Evolutionary conservation across 345 rosid genomes (phyloP), one percentile per base, ranked within the genome.

Genomic region (Cardamine occulta): DNA sequence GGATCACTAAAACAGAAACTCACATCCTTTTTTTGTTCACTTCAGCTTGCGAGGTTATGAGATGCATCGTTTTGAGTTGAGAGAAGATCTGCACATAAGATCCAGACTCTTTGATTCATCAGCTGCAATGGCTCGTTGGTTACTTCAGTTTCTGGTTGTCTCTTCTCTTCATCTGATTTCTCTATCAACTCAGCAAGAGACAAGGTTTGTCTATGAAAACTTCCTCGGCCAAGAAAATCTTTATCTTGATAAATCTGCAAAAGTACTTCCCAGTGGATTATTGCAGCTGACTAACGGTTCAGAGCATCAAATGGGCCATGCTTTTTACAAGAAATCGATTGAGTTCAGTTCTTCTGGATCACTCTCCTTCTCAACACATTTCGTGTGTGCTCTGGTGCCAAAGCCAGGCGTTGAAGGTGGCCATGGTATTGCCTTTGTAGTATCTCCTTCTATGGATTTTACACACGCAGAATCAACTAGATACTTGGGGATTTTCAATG

Each of bases 401-500:
- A 67, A 63, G 37, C 80, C 80, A 59, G 11, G 14, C 11, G 15
- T 5, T 1, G 84, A 89, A 53, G 75, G 81, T 1, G 89, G 89
- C 52, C 72, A 86, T 64, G 89, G 89, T 21, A 39, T 86, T 26
- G 72, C 85, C 77, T 76, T 86, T 51, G 23, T 67, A 45, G n/a
- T 86, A 40, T 68, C 90, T 21, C 70, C 86, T 1, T 70, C 83
- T 14, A 40, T 7, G 57, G 74, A 79, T 4, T 62, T 82, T 31
- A 17, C 54, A 1, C 3, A 57, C 10, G 87, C 79, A 35, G 0
- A 55, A 14, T 1, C 60, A 40, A 31, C 48, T 18, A 18, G 77
- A 39, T 83, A 68, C 77, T 70, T 91, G 40, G 94, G 94, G 17
- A 62, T 86, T 29, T 85, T 89, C 58, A 89, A 86, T 31, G 12